Conservation (phyloP, 2,329 filamentous ascomycete genomes). For the Ambrosiella beaveri region DNA sequence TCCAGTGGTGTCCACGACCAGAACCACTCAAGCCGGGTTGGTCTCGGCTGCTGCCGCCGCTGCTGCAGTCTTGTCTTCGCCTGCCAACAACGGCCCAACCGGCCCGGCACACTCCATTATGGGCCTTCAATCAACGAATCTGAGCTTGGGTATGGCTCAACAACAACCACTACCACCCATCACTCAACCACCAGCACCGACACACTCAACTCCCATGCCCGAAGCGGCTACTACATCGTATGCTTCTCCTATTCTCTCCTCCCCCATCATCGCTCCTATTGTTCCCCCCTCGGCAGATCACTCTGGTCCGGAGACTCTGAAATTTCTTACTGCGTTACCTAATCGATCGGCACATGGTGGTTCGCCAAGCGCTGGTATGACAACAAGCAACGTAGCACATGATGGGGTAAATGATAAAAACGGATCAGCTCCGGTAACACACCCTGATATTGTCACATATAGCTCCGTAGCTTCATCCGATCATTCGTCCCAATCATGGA, state of each 20-base stretch:
- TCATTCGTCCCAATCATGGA: too few species aligned
- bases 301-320: neutral
- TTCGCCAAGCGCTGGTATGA: too few species aligned
- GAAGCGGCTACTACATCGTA: neutral
- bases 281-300: neutral
- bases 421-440: too few species aligned
- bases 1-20: neutral
- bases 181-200: neutral
- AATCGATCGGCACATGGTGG: too few species aligned
- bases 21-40: conserved; percentile 4
- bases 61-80: neutral
- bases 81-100: neutral
- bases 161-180: neutral
- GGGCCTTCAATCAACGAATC: neutral
- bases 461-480: too few species aligned
- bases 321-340: neutral
- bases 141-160: neutral
- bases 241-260: neutral
- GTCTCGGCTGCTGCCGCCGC: conserved; percentile 15
- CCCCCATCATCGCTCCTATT: neutral
- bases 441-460: too few species aligned
- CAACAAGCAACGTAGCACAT: too few species aligned
- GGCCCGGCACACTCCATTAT: neutral
- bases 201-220: neutral
- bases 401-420: too few species aligned